These are phyloP conservation scores for Eucalyptus marginata DNA, from an alignment of 345 rosid species.

Conservation along the genomic window DNA sequence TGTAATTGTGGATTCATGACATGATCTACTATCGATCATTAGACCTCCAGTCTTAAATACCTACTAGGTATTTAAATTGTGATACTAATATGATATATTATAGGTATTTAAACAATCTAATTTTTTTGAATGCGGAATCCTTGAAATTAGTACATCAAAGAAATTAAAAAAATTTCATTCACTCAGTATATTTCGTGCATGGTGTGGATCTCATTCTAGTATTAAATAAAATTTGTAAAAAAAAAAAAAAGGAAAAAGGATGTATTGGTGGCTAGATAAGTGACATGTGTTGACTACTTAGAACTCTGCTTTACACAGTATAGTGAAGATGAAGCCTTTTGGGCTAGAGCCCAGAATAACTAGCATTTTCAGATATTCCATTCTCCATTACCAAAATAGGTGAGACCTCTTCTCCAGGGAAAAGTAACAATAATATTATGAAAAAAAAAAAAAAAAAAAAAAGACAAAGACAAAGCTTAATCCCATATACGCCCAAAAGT, in stretches of 20 bases:
- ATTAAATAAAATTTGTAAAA: background rate
- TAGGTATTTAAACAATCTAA: background rate
- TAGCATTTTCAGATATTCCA: background rate
- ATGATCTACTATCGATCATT: background rate
- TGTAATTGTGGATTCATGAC: background rate
- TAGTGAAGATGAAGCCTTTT: background rate
- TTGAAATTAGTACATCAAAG: background rate
- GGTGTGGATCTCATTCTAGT: background rate
- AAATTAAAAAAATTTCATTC: background rate
- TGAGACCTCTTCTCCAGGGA: background rate
- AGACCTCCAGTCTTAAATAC: background rate
- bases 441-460: background rate
- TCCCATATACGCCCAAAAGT: background rate
- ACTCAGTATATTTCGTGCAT: background rate
- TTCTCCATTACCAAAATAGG: background rate
- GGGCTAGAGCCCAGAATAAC: background rate
- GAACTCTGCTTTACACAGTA: background rate
- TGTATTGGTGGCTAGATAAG: background rate
- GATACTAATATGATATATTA: background rate
- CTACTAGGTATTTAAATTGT: background rate
- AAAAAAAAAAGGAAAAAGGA: background rate
- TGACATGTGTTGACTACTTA: background rate
- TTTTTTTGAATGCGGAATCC: background rate
- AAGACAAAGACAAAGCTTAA: background rate
- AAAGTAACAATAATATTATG: background rate